Evolutionary conservation across 2,329 filamentous ascomycete species (phyloP).

Genomic region (Neonectria punicea): DNA sequence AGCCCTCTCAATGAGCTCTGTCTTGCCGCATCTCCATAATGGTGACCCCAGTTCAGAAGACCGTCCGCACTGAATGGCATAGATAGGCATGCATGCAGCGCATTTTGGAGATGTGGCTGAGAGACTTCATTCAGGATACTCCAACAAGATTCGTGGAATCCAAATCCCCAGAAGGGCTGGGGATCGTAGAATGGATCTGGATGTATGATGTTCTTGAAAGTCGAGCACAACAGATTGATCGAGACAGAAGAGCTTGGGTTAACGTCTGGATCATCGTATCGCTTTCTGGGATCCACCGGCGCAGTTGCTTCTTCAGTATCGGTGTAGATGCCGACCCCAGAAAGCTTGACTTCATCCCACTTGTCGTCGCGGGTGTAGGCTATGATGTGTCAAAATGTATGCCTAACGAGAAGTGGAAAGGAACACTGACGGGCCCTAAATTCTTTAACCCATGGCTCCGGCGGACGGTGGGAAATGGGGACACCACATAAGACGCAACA

Average conservation of each 20-base stretch:
- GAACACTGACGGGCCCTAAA: too few species aligned
- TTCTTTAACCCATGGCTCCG: too few species aligned
- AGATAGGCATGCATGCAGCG: slow-evolving; percentile 24
- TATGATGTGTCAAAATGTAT: not conserved
- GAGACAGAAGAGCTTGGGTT: not conserved
- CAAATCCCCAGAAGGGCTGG: slow-evolving; percentile 26
- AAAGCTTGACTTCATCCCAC: slow-evolving; percentile 1
- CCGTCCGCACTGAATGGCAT: slow-evolving; percentile 3
- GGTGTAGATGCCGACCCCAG: not conserved
- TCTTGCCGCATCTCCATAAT: slow-evolving; percentile 13
- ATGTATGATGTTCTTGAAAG: not conserved
- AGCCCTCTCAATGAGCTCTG: not conserved
- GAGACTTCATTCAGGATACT: slow-evolving; percentile 7
- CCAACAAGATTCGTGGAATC: slow-evolving; percentile 27
- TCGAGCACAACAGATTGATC: not conserved
- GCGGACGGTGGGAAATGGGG: too few species aligned
- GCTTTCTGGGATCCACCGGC: not conserved
- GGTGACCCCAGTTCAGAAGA: slow-evolving; percentile 29
- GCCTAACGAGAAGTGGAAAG: too few species aligned
- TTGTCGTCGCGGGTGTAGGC: not conserved
- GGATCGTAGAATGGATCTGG: too few species aligned
- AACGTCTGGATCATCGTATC: not conserved
- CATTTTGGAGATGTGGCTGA: not conserved
- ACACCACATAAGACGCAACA: too few species aligned
- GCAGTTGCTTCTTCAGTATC: not conserved